phyloP scores from a whole-genome alignment of 495 filamentous ascomycete genomes.

The Aspergillus funiculosus region DNA sequence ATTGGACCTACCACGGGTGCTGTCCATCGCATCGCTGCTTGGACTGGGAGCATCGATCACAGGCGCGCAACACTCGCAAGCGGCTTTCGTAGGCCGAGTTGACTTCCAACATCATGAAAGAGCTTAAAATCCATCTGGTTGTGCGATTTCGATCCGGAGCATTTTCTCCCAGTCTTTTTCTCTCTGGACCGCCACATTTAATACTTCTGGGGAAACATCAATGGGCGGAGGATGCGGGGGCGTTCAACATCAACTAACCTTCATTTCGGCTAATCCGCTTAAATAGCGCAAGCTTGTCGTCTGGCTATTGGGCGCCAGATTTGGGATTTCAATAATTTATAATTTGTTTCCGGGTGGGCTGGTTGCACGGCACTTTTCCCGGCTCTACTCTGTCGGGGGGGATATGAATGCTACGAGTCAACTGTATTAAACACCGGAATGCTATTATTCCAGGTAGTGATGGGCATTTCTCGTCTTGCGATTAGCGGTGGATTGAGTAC shows the following conservation, averaged over 20 bases:
- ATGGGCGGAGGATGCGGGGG: background rate
- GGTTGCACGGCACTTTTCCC: too few species aligned
- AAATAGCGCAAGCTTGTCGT: too few species aligned
- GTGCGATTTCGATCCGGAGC: background rate
- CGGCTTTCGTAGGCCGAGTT: slow-evolving; percentile 1
- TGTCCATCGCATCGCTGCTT: slow-evolving; percentile 11
- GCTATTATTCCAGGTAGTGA: too few species aligned
- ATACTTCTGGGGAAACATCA: slow-evolving; percentile 1
- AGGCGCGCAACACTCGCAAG: slow-evolving; percentile 9
- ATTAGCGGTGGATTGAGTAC: too few species aligned
- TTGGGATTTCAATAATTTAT: too few species aligned
- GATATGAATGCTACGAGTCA: too few species aligned
- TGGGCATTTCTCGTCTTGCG: too few species aligned
- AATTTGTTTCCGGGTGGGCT: too few species aligned
- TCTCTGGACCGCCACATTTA: background rate
- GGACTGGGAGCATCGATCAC: slow-evolving; percentile 12
- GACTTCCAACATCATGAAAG: slow-evolving; percentile 1
- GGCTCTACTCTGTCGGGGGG: too few species aligned
- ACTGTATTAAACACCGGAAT: too few species aligned
- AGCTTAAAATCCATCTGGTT: background rate
- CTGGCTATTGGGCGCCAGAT: too few species aligned
- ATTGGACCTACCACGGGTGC: slow-evolving; percentile 6
- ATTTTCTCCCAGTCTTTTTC: background rate
- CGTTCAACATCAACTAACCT: background rate
- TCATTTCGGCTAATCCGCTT: background rate